Conservation (phyloP, 345 rosid species). For the Trapa bicornis region DNA sequence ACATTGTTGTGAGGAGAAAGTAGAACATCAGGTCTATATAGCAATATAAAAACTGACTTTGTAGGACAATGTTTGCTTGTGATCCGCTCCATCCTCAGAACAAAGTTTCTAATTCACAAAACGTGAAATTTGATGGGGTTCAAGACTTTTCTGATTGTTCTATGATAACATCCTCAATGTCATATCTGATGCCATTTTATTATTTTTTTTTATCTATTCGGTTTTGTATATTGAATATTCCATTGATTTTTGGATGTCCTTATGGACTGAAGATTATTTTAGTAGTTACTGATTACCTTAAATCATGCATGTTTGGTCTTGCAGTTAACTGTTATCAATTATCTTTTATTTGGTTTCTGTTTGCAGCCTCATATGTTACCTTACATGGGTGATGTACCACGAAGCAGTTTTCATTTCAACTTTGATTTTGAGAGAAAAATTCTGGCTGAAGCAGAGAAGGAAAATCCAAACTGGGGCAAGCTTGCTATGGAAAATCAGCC, state of each 20-base stretch:
- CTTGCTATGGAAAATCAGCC: conserved; percentile 53
- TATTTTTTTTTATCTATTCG: not conserved
- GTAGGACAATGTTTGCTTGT: not conserved
- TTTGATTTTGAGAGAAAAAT: conserved; percentile 61
- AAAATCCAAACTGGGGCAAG: conserved; percentile 53
- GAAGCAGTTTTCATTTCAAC: conserved; percentile 70
- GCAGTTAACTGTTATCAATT: not conserved
- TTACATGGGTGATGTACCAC: conserved; percentile 50
- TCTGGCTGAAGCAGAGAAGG: conserved; percentile 65
- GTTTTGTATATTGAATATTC: not conserved
- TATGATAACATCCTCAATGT: not conserved
- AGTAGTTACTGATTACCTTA: not conserved
- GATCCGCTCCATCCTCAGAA: not conserved
- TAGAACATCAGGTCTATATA: not conserved
- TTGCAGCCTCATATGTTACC: conserved; percentile 61
- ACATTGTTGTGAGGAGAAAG: not conserved
- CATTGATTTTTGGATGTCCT: not conserved
- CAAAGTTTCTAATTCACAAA: not conserved
- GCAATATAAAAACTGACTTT: not conserved
- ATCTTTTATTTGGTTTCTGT: not conserved
- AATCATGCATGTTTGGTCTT: not conserved
- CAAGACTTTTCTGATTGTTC: not conserved
- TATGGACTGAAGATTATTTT: not conserved
- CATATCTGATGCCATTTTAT: not conserved
- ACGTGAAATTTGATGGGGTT: not conserved